Evolutionary conservation across 2,329 filamentous ascomycete genomes (phyloP).

Genomic region (Thermothelomyces thermophilus): DNA sequence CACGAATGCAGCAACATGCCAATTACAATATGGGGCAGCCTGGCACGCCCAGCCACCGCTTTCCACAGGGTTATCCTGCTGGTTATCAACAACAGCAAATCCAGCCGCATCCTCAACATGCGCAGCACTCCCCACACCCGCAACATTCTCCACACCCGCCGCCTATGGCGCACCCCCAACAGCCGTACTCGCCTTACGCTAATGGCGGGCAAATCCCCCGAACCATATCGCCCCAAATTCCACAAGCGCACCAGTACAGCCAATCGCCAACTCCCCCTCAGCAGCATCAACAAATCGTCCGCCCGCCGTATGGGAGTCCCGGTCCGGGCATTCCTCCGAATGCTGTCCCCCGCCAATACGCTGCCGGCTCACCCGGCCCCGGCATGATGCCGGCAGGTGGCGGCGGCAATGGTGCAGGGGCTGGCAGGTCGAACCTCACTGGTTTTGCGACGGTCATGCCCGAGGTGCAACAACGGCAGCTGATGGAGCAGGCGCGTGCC

Average conservation of each 20-base stretch:
- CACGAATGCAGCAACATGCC: slow-evolving; percentile 36
- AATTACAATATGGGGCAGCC: slow-evolving; percentile 37
- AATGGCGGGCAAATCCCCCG: slow-evolving; percentile 40
- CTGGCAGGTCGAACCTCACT: slow-evolving; percentile 30
- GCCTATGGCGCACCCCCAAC: slow-evolving; percentile 25
- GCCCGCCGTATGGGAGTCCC: slow-evolving; percentile 25
- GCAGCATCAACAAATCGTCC: slow-evolving; percentile 27
- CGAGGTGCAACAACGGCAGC: slow-evolving; percentile 44
- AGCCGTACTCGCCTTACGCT: slow-evolving; percentile 33
- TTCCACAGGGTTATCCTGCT: slow-evolving; percentile 24
- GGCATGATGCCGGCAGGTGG: slow-evolving; percentile 26
- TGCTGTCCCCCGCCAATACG: slow-evolving; percentile 29
- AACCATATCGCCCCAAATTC: slow-evolving; percentile 40
- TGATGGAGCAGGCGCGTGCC: slow-evolving; percentile 46
- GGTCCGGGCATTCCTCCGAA: slow-evolving; percentile 26
- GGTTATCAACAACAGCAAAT: slow-evolving; percentile 25
- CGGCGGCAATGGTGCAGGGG: neutral
- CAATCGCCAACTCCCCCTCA: slow-evolving; percentile 32
- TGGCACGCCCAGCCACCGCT: slow-evolving; percentile 39
- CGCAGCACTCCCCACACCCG: slow-evolving; percentile 25
- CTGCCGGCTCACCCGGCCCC: slow-evolving; percentile 26
- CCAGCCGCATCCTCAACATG: slow-evolving; percentile 29
- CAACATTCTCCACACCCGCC: slow-evolving; percentile 28
- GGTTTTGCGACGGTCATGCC: slow-evolving; percentile 46
- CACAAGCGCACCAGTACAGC: slow-evolving; percentile 33